Evolutionary conservation across 2,329 filamentous ascomycete genomes (phyloP).

Genomic region (Pseudogymnoascus sp.): DNA sequence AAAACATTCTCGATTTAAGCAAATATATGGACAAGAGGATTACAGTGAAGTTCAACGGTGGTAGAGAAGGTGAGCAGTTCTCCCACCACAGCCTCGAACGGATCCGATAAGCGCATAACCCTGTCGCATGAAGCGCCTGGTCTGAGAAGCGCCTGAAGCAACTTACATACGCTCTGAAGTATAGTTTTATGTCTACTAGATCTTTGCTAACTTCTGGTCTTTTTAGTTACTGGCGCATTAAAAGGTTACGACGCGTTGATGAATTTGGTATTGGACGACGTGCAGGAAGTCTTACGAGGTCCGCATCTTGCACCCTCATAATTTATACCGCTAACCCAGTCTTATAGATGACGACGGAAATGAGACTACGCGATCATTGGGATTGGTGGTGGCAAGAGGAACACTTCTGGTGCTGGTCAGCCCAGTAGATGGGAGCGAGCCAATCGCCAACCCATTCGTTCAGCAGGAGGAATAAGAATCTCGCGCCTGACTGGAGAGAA

Average conservation of each 20-base stretch:
- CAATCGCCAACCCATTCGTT: constrained; percentile 89
- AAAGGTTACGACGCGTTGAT: constrained; percentile 97
- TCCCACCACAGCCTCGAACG: background rate
- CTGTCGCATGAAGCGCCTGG: background rate
- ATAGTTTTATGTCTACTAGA: background rate
- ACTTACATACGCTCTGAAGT: background rate
- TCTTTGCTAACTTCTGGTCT: constrained; percentile 7
- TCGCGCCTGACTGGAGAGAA: background rate
- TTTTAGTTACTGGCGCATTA: constrained; percentile 71
- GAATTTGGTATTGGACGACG: constrained; percentile 94
- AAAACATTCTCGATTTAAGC: constrained; percentile 90
- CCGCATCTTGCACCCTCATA: constrained; percentile 18
- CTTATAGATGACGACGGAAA: constrained; percentile 82
- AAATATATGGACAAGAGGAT: constrained; percentile 98
- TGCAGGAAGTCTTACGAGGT: constrained; percentile 86
- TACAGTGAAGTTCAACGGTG: constrained; percentile 92
- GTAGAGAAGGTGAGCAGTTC: constrained; percentile 64
- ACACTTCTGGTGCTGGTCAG: constrained; percentile 89
- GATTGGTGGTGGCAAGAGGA: constrained; percentile 78
- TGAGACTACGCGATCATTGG: constrained; percentile 59
- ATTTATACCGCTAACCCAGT: background rate
- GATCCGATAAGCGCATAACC: background rate
- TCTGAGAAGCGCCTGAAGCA: background rate
- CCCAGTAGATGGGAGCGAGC: constrained; percentile 87
- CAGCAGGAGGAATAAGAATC: constrained; percentile 57